These are phyloP conservation scores for Blastobotrys americana DNA, from an alignment of 805 yeast genomes.

Conservation along the genomic window DNA sequence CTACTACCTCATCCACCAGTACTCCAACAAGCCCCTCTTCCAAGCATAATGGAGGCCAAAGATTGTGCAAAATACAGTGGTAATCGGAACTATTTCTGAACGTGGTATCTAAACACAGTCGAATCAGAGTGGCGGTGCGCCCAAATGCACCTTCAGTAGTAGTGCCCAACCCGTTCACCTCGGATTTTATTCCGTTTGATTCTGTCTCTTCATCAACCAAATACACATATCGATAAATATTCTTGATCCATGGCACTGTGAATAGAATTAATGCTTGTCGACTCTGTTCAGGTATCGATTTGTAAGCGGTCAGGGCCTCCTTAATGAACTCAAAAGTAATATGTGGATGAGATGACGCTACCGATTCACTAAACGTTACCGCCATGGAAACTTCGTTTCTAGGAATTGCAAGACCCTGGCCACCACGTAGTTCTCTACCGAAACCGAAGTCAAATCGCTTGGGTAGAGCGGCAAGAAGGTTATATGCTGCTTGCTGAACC, in stretches of 20 bases:
- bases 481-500: conserved; percentile 57
- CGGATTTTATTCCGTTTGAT: too few relatives aligned
- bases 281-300: conserved; percentile 28
- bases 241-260: conserved; percentile 68
- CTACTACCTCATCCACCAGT: conserved; percentile 65
- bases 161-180: too few relatives aligned
- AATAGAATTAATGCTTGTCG: conserved; percentile 39
- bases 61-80: conserved; percentile 46
- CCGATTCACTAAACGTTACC: conserved; percentile 45
- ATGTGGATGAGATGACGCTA: conserved; percentile 51
- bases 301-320: conserved; percentile 45
- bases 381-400: conserved; percentile 57
- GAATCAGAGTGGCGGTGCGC: conserved; percentile 50
- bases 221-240: conserved; percentile 53
- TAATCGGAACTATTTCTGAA: conserved; percentile 42
- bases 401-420: conserved; percentile 61
- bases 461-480: conserved; percentile 55
- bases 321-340: conserved; percentile 50
- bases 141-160: background rate
- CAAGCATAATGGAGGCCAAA: conserved; percentile 61
- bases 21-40: conserved; percentile 53
- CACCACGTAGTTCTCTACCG: conserved; percentile 48
- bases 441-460: conserved; percentile 51
- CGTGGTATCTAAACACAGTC: conserved; percentile 56
- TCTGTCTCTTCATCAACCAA: conserved; percentile 46